These are phyloP conservation scores for Excoecaria cochinchinensis DNA, from an alignment of 345 rosid genomes.

Conservation along the genomic window DNA sequence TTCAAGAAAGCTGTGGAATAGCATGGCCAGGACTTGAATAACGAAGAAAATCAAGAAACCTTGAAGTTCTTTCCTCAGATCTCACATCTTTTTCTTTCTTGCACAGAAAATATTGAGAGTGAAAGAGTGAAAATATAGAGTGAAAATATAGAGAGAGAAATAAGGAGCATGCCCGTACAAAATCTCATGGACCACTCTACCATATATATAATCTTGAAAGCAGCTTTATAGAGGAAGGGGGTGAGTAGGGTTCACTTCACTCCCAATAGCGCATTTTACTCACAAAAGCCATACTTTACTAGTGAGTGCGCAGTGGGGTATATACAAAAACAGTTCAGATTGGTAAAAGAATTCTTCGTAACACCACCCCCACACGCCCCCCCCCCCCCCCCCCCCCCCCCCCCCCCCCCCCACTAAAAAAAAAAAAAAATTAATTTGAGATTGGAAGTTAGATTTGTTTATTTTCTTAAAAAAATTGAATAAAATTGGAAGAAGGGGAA, in stretches of 20 bases:
- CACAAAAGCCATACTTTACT: conserved; percentile 31
- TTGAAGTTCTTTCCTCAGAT: conserved; percentile 29
- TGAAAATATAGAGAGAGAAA: conserved; percentile 7
- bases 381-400: too few relatives aligned
- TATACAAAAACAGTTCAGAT: conserved; percentile 18
- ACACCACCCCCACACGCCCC: too few relatives aligned
- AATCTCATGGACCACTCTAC: conserved; percentile 54
- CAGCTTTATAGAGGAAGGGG: conserved; percentile 48
- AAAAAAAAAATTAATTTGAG: background rate
- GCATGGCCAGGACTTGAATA: conserved; percentile 56
- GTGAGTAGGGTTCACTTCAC: conserved; percentile 39
- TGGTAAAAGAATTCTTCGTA: background rate
- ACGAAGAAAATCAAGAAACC: background rate
- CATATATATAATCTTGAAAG: conserved; percentile 33
- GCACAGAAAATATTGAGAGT: conserved; percentile 11
- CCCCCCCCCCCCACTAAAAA: too few relatives aligned
- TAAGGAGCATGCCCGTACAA: conserved; percentile 29
- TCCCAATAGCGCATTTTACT: conserved; percentile 21
- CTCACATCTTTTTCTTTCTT: conserved; percentile 11
- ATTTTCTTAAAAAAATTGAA: background rate
- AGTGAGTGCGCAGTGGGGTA: conserved; percentile 51
- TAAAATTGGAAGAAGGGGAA: background rate
- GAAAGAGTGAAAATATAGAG: conserved; percentile 10
- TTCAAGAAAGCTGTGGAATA: conserved; percentile 97
- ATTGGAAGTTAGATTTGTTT: background rate